phyloP scores from a whole-genome alignment of 2,329 filamentous ascomycete genomes.

The Cadophora sp. region DNA sequence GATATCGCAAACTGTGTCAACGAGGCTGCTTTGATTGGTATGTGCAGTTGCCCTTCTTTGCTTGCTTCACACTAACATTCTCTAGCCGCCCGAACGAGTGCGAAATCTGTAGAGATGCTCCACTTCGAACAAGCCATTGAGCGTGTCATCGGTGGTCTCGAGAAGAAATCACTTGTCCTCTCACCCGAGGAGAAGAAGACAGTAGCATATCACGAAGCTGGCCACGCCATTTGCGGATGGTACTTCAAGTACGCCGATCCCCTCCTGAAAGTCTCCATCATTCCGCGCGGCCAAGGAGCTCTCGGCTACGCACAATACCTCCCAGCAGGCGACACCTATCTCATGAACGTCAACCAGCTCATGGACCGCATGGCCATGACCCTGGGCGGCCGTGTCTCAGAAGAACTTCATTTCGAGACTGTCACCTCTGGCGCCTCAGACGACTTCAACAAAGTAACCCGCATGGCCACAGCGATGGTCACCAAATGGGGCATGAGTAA shows the following conservation, averaged over 20 bases:
- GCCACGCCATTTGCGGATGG: constrained; percentile 98
- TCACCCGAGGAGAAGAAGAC: constrained; percentile 93
- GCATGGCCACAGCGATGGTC: constrained; percentile 96
- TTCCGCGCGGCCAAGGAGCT: constrained; percentile 91
- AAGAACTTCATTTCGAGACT: constrained; percentile 95
- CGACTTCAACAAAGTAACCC: constrained; percentile 98
- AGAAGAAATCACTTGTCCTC: constrained; percentile 96
- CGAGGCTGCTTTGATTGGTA: constrained; percentile 94
- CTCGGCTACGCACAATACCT: constrained; percentile 97
- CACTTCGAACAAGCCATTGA: constrained; percentile 99
- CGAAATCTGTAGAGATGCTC: constrained; percentile 80
- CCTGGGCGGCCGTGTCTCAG: constrained; percentile 90
- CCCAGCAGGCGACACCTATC: constrained; percentile 88
- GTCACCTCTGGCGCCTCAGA: constrained; percentile 95
- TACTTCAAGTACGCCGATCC: constrained; percentile 97
- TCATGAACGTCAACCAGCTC: constrained; percentile 94
- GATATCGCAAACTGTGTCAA: constrained; percentile 99
- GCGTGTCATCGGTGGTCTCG: constrained; percentile 92
- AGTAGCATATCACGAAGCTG: constrained; percentile 97
- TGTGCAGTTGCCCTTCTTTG: constrained; percentile 44
- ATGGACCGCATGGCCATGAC: constrained; percentile 99
- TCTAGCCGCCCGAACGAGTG: constrained; percentile 81
- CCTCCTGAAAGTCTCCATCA: constrained; percentile 97
- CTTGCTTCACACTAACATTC: constrained; percentile 48
- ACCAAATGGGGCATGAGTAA: constrained; percentile 99